These are phyloP conservation scores for Sextonia rubra DNA, from an alignment of 164 flowering plant genomes.

Conservation along the genomic window DNA sequence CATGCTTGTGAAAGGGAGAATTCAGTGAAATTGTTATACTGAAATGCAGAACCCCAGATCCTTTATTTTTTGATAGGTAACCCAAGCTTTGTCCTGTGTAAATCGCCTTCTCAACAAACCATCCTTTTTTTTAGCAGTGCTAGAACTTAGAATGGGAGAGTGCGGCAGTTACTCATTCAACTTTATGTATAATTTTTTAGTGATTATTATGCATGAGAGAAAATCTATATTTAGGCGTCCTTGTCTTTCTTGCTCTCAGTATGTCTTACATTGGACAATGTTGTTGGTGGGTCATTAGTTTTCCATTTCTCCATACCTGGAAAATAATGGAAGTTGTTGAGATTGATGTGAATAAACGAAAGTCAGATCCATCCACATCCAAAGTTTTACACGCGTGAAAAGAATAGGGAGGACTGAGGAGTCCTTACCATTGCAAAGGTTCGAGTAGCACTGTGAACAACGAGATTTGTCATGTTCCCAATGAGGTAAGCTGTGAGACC, in stretches of 20 bases:
- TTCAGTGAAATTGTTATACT: too few species aligned
- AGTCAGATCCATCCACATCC: background rate
- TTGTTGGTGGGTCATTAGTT: background rate
- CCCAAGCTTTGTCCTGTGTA: background rate
- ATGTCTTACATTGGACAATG: background rate
- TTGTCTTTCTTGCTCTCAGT: background rate
- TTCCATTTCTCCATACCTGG: background rate
- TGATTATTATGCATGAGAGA: background rate
- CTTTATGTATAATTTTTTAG: background rate
- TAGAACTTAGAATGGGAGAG: background rate
- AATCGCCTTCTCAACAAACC: background rate
- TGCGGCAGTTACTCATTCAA: background rate
- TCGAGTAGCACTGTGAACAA: constrained; percentile 59
- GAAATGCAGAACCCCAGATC: too few species aligned
- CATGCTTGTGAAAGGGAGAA: too few species aligned
- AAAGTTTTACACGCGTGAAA: too few species aligned
- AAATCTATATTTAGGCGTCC: background rate
- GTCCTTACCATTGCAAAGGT: constrained; percentile 63
- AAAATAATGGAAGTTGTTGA: background rate
- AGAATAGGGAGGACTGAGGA: background rate
- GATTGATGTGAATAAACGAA: background rate
- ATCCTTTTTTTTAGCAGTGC: background rate
- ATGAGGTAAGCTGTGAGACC: constrained; percentile 80
- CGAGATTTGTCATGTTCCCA: constrained; percentile 86
- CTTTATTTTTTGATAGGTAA: too few species aligned